These are phyloP conservation scores for Ganoderma boninense DNA, from an alignment of 1,284 basidiomycete species.

Conservation along the genomic window DNA sequence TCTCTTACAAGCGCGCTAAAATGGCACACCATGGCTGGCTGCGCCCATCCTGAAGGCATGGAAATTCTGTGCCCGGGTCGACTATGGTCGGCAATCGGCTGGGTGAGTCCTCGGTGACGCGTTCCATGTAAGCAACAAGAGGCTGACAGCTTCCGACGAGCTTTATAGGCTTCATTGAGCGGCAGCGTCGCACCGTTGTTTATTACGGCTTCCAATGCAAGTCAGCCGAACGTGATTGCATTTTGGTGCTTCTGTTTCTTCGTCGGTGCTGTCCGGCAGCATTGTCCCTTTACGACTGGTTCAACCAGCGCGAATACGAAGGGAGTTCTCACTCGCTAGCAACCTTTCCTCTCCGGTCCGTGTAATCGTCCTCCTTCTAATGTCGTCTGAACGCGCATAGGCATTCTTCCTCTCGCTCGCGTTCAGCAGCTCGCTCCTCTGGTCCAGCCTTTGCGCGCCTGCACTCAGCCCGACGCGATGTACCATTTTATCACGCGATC, in stretches of 20 bases:
- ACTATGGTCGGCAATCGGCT: conserved; percentile 88
- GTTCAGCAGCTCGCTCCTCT: conserved; percentile 81
- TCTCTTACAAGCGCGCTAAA: conserved; percentile 72
- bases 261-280: conserved; percentile 78
- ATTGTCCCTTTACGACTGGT: conserved; percentile 91
- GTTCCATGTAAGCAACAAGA: background rate
- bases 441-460: conserved; percentile 65
- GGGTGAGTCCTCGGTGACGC: conserved; percentile 52
- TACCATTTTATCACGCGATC: conserved; percentile 71
- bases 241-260: conserved; percentile 74
- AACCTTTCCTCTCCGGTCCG: background rate
- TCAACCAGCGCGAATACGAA: conserved; percentile 83
- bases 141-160: background rate
- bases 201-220: conserved; percentile 81
- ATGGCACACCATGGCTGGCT: conserved; percentile 89
- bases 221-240: conserved; percentile 51
- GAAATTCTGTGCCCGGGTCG: conserved; percentile 80
- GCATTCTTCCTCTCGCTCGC: conserved; percentile 84
- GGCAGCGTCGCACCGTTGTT: conserved; percentile 73
- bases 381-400: conserved; percentile 69
- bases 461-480: conserved; percentile 63
- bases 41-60: conserved; percentile 76
- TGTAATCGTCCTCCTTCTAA: background rate
- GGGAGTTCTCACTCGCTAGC: conserved; percentile 48
- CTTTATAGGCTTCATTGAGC: conserved; percentile 73